Base-by-base conservation (phyloP, 1,139 yeast species). In the Geotrichum armillariae region DNA sequence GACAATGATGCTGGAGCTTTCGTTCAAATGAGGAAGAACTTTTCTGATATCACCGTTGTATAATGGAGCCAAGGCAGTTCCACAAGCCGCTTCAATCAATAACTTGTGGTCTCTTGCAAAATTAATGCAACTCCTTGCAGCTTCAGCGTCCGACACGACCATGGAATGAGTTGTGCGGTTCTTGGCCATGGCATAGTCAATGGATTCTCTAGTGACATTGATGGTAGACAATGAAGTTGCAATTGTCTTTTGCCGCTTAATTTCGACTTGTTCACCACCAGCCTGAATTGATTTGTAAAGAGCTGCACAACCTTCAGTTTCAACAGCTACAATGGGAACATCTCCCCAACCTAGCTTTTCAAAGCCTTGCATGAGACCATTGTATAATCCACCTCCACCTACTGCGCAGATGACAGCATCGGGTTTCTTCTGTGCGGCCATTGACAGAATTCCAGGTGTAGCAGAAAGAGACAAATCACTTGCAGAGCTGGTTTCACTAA, bases 381-480 rank as follows among this genome's bases (percentile, higher is more conserved):
- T 77, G 67, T 77, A 82, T 45, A 85, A 70, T 1, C 91, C 91
- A 12, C 90, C 91, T 1, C 91, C 93, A 9, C 91, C 93, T 41
- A 82, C 80, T 33, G 88, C 80, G 64, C 89, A 83, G 1, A 83
- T 78, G 36, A 84, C 70, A 0, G 83, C 87, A 58, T 77, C 80
- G 8, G 85, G 71, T 7, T 16, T 18, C 9, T 14, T 7, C 2
- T 35, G 21, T 25, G 29, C 29, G 7, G 29, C 29, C 29, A 25
- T 25, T 7, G 29, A 25, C 7, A 25, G 29, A 25, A 11, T 11
- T 7, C 7, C 29, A 36, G n/a, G 21, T 9, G 27, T 36, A 7
- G 23, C 16, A 31, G 11, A 9, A 31, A 31, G 12, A 8, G 12
- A 8, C 12, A 42, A 31, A 32, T 39, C 45, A 17, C 46, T 39